A percentile compares a stretch with the other conserved stretches of the same genome.
These are phyloP conservation scores for Tripidium arundinaceum DNA, from an alignment of 202 grass and related monocot genomes.

Conservation along the genomic window DNA sequence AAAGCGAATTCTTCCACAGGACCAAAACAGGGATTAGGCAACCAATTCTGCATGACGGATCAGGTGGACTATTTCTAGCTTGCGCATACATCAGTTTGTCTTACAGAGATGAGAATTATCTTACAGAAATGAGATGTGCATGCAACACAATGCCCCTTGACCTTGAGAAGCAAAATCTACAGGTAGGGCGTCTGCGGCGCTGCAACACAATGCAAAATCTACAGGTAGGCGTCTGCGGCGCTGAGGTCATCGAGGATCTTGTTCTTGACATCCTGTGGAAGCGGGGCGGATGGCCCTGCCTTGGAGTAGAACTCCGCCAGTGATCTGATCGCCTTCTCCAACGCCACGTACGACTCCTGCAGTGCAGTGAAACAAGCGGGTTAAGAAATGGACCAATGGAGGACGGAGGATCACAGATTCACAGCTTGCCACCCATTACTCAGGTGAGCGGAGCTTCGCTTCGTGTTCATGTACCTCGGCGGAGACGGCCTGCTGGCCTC, in stretches of 20 bases:
- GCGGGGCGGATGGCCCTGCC: slow-evolving; percentile 67
- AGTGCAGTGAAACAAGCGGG: neutral
- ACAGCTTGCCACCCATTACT: neutral
- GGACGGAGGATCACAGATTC: neutral
- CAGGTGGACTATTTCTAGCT: slow-evolving; percentile 22
- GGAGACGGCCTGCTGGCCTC: slow-evolving; percentile 58
- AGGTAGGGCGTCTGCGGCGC: no score
- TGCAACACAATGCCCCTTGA: neutral
- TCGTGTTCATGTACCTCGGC: slow-evolving; percentile 39
- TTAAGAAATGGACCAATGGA: neutral
- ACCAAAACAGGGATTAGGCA: neutral
- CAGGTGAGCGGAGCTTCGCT: neutral
- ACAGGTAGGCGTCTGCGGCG: slow-evolving; percentile 57
- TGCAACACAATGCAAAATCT: no score
- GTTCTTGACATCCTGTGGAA: slow-evolving; percentile 53
- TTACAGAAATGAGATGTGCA: slow-evolving; percentile 20
- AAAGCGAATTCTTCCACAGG: neutral
- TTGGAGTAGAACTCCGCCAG: slow-evolving; percentile 81
- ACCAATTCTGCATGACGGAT: no score
- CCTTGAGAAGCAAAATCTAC: no score
- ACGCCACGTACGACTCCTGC: slow-evolving; percentile 76
- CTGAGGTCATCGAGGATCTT: slow-evolving; percentile 78
- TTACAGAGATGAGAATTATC: slow-evolving; percentile 40
- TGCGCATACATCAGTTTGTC: slow-evolving; percentile 13
- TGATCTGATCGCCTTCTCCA: slow-evolving; percentile 84